phyloP scores from a whole-genome alignment of 768 basidiomycete genomes.

The Coprinopsis marcescibilis region DNA sequence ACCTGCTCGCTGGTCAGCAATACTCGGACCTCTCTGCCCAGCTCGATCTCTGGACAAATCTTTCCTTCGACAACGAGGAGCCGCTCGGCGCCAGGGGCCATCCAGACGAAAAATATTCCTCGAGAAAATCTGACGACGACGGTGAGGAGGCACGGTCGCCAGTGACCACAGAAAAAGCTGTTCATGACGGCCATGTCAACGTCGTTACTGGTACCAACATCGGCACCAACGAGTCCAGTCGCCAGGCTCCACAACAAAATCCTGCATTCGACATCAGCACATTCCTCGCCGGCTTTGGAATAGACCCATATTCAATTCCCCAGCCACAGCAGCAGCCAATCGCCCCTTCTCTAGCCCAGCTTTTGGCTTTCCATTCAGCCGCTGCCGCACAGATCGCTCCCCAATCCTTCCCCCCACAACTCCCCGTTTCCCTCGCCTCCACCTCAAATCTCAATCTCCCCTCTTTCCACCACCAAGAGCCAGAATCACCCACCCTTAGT shows the following conservation, averaged over 20 bases:
- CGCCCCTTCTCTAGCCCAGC: slow-evolving; percentile 61
- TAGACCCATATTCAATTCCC: slow-evolving; percentile 35
- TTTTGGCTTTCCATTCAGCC: slow-evolving; percentile 53
- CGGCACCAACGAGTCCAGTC: slow-evolving; percentile 19
- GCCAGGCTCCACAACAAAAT: slow-evolving; percentile 23
- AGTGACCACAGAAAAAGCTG: slow-evolving; percentile 33
- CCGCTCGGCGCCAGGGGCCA: slow-evolving; percentile 26
- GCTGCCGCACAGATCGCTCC: slow-evolving; percentile 9
- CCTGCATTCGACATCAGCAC: slow-evolving; percentile 35
- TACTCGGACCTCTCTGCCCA: slow-evolving; percentile 74
- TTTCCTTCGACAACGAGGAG: slow-evolving; percentile 75
- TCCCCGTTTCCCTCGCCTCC: slow-evolving; percentile 16
- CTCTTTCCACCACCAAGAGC: slow-evolving; percentile 14
- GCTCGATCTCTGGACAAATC: slow-evolving; percentile 80
- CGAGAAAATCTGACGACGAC: slow-evolving; percentile 36
- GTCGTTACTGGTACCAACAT: slow-evolving; percentile 46
- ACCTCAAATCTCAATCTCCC: slow-evolving; percentile 21
- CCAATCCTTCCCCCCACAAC: slow-evolving; percentile 18
- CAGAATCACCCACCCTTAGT: slow-evolving; percentile 11
- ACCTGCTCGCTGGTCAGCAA: slow-evolving; percentile 55
- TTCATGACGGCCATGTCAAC: slow-evolving; percentile 54
- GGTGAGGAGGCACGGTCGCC: slow-evolving; percentile 41
- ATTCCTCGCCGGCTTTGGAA: slow-evolving; percentile 31
- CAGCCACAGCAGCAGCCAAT: slow-evolving; percentile 27
- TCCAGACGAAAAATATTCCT: slow-evolving; percentile 30